Evolutionary conservation across 768 basidiomycete genomes (phyloP), one percentile per base, ranked within the genome.

Genomic region (Lanmaoa pseudosensibilis): DNA sequence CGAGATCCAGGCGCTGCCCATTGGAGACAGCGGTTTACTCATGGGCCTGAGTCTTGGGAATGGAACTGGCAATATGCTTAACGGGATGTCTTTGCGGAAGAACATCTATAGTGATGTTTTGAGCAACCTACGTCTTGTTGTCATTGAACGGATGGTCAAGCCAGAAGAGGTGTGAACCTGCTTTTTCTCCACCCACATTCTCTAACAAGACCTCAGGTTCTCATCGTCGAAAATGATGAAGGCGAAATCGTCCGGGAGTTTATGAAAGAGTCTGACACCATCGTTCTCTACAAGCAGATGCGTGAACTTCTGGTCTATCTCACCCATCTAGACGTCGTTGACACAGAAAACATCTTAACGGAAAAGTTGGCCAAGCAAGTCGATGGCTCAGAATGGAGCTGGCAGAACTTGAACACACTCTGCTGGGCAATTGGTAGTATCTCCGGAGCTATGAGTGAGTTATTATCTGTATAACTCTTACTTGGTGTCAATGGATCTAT

Each of bases 401-500:
- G 97, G 97, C 91, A 97, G 65, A 98, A 98, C 71, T 79, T 98
- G 53, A 99, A 98, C 75, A 98, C 96, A 4, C 85, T 99, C 12
- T 99, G 97, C 74, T 99, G 97, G 97, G 97, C 97, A 52, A 99
- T 98, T 65, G 97, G 97, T 56, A 98, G 95, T 2, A 98, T 99
- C 58, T 98, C 96, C 21, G 94, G 95, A 41, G 95, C 96, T 3
- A 99, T 98, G 97, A 98, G 95, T 95, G 67, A 72, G 92, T 82
- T 15, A 21, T 30, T 50, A 43, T 57, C 11, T 25, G 39, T 52
- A 4, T 55, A 21, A 23, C 38, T 33, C 36, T 44, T 25, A 3
- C 40, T 50, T 41, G 39, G 38, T 30, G 19, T 38, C 23, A 32
- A 58, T 47, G 2, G 50, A 46, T 55, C 25, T 6, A 27, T 25